Base-by-base conservation (phyloP, 2,329 filamentous ascomycete genomes). In the Penicillium concentricum region DNA sequence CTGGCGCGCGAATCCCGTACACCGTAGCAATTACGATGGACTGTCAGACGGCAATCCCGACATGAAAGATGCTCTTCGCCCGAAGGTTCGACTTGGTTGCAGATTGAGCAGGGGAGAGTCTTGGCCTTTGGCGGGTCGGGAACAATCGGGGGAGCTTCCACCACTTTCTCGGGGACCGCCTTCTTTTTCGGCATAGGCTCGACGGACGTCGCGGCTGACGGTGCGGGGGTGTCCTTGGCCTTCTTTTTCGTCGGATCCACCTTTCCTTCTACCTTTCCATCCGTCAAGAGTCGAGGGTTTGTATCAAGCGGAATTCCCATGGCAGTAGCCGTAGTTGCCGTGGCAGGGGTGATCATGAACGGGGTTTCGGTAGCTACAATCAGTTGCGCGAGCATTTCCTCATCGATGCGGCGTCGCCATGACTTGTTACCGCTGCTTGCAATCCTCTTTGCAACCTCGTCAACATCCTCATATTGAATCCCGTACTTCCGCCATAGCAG, bases 401-500 rank as follows among this genome's bases (percentile, higher is more conserved):
- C 93, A 62, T 99, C 94, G 56, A 96, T 87, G 70, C 89, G 90
- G 57, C 90, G 86, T 77, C 94, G 95, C 86, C 88, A 92, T 5
- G 90, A 88, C 65, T 91, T 88, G 44, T 90, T 89, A 42, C 91
- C 90, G 44, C 87, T 85, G 61, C 89, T 86, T 1, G 87, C 85
- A 41, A 95, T 87, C 77, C 96, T 96, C 78, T 92, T 96, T 38
- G 88, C 85, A 37, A 96, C 84, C 67, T 97, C 93, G 41, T 97
- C 94, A 15, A 92, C 84, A 63, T 96, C 91, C 74, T 97, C 94
- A 87, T 91, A 99, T 64, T 95, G 91, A 60, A 99, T 91, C 16
- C 89, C 93, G 74, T 99, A 99, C 62, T 93, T 90, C 48, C 94
- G 88, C 94, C 94, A 99, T 9, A 99, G 80, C 67, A 94, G 87